A percentile compares a stretch with the other conserved stretches of the same genome.
Evolutionary conservation across 306 rosid genomes (phyloP).

Genomic region (Purshia tridentata): DNA sequence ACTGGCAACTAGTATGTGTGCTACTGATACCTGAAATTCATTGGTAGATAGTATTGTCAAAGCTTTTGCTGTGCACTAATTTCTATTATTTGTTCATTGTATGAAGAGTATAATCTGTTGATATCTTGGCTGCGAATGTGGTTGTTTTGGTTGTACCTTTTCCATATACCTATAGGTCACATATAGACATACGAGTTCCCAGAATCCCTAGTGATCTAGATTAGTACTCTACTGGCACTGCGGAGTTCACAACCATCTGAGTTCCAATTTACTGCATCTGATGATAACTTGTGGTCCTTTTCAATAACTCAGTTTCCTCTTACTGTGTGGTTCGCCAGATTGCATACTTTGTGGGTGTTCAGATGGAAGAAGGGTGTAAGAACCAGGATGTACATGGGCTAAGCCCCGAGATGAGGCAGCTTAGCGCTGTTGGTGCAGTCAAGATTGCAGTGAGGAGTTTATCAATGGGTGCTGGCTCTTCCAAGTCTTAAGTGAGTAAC

Average conservation of each 20-base stretch:
- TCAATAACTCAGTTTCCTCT: neutral
- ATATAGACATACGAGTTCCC: neutral
- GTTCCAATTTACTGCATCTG: neutral
- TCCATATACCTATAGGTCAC: neutral
- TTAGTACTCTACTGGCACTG: neutral
- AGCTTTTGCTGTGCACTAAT: neutral
- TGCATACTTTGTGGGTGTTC: slow-evolving; percentile 86
- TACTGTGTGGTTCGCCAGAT: slow-evolving; percentile 49
- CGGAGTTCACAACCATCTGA: neutral
- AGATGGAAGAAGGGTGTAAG: slow-evolving; percentile 61
- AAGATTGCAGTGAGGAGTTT: slow-evolving; percentile 81
- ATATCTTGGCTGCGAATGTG: neutral
- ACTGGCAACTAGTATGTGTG: neutral
- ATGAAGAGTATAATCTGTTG: neutral
- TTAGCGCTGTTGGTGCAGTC: slow-evolving; percentile 76
- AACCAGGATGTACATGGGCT: slow-evolving; percentile 47
- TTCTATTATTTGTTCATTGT: neutral
- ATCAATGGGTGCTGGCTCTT: slow-evolving; percentile 66
- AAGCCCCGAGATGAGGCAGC: slow-evolving; percentile 76
- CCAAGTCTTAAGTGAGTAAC: slow-evolving; percentile 32
- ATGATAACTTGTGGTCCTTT: neutral
- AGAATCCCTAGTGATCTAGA: neutral
- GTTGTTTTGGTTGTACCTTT: neutral
- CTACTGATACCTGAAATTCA: neutral
- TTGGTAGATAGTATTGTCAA: neutral